phyloP scores from a whole-genome alignment of 345 rosid species.

The Kernera saxatilis region DNA sequence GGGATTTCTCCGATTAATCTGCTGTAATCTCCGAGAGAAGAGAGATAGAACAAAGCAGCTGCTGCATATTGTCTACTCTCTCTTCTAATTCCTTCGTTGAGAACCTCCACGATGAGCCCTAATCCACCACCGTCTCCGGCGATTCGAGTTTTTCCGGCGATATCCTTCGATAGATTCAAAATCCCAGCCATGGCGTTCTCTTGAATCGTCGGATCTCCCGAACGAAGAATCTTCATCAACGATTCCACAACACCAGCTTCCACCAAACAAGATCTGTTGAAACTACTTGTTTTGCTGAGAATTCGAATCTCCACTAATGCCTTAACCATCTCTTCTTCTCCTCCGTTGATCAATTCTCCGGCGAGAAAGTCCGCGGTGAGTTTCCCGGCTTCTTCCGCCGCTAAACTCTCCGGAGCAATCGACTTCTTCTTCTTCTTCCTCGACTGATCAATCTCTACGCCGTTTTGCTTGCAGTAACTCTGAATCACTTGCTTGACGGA shows the following conservation, averaged over 20 bases:
- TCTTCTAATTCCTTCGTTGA: constrained; percentile 39
- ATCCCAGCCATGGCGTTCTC: constrained; percentile 67
- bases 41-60: constrained; percentile 57
- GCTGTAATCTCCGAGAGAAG: constrained; percentile 59
- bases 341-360: constrained; percentile 38
- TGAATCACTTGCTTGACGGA: constrained; percentile 47
- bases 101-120: constrained; percentile 38
- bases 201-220: constrained; percentile 38
- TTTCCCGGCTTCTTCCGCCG: constrained; percentile 50
- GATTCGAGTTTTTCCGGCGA: constrained; percentile 42
- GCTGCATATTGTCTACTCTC: constrained; percentile 76
- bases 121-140: constrained; percentile 57
- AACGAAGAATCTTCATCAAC: constrained; percentile 40
- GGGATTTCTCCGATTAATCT: constrained; percentile 57
- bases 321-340: constrained; percentile 34
- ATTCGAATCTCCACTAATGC: constrained; percentile 63
- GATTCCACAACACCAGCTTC: constrained; percentile 50
- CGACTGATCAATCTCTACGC: constrained; percentile 13
- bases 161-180: constrained; percentile 65
- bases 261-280: constrained; percentile 60
- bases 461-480: constrained; percentile 42
- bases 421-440: constrained; percentile 22
- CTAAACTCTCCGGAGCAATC: constrained; percentile 42
- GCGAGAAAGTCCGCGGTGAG: constrained; percentile 46
- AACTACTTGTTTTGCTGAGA: constrained; percentile 60